phyloP scores from a whole-genome alignment of 164 flowering plant genomes.

The Liquidambar formosana region DNA sequence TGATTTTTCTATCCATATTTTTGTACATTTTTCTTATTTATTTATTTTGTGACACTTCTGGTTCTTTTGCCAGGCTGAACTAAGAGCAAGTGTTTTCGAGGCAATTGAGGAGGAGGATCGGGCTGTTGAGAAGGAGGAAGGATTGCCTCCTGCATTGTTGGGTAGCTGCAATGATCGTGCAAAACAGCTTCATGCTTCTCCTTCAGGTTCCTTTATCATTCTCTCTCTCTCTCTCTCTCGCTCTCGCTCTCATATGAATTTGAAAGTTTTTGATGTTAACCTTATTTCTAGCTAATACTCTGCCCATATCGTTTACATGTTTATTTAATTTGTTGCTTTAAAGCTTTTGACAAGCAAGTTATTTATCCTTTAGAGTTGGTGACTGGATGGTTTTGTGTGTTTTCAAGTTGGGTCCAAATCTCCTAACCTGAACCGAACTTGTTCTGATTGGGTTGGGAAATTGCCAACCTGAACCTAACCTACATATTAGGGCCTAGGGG shows the following conservation, averaged over 20 bases:
- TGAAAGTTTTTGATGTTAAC: neutral
- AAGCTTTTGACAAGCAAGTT: no score
- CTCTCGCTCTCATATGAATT: neutral
- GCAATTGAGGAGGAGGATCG: constrained; percentile 97
- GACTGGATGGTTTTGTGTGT: no score
- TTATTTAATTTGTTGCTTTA: no score
- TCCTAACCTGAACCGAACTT: no score
- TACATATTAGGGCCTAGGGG: no score
- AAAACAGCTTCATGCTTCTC: constrained; percentile 93
- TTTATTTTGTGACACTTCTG: neutral
- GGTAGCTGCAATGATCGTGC: constrained; percentile 99
- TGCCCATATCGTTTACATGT: no score
- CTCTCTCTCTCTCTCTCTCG: neutral
- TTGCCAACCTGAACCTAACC: no score
- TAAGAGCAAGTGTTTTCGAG: constrained; percentile 97
- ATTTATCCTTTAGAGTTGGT: no score
- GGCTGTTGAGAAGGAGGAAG: constrained; percentile 75
- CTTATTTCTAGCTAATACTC: neutral
- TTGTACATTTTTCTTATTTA: neutral
- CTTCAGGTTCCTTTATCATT: constrained; percentile 61
- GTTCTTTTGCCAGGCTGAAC: constrained; percentile 70
- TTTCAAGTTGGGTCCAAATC: no score
- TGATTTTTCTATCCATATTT: neutral
- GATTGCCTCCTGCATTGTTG: constrained; percentile 83
- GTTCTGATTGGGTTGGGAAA: no score